These are phyloP conservation scores for Melocanna baccifera DNA, from an alignment of 176 grass and related monocot species.

Conservation along the genomic window DNA sequence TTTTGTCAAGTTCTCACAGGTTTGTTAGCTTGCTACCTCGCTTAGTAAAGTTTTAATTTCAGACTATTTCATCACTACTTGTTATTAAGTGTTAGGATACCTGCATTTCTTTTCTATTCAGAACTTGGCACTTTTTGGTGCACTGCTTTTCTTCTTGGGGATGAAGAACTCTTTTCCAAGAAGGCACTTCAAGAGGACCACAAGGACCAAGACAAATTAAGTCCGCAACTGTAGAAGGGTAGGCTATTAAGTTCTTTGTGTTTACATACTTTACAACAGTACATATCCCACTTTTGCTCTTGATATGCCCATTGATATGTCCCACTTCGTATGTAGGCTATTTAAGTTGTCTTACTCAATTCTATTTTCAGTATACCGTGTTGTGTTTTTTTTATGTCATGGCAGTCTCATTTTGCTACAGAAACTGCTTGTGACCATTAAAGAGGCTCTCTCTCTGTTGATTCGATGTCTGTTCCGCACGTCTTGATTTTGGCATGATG, in stretches of 20 bases:
- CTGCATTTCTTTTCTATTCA: conserved; percentile 21
- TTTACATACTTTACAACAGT: conserved; percentile 36
- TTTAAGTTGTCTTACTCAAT: conserved; percentile 4
- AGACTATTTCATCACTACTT: neutral
- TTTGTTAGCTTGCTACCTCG: neutral
- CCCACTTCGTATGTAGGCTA: too few species aligned
- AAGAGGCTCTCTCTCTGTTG: too few species aligned
- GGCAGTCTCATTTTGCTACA: conserved; percentile 19
- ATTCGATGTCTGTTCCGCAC: too few species aligned
- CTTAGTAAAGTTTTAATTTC: neutral
- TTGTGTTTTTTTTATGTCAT: neutral
- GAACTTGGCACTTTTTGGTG: conserved; percentile 86
- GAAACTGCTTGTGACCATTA: neutral
- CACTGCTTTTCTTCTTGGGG: conserved; percentile 81
- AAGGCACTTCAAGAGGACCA: conserved; percentile 53
- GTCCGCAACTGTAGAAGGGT: conserved; percentile 23
- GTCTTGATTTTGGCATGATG: too few species aligned
- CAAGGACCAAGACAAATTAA: conserved; percentile 74
- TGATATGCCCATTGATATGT: conserved; percentile 8
- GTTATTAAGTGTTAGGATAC: neutral
- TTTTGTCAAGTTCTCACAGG: too few species aligned
- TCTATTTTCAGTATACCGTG: neutral
- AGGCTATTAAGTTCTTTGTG: conserved; percentile 25
- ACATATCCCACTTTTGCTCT: conserved; percentile 45
- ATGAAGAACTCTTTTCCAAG: conserved; percentile 89